Evolutionary conservation across 2,329 filamentous ascomycete genomes (phyloP), one percentile per base, ranked within the genome.

Genomic region (Lasiodiplodia citricola): DNA sequence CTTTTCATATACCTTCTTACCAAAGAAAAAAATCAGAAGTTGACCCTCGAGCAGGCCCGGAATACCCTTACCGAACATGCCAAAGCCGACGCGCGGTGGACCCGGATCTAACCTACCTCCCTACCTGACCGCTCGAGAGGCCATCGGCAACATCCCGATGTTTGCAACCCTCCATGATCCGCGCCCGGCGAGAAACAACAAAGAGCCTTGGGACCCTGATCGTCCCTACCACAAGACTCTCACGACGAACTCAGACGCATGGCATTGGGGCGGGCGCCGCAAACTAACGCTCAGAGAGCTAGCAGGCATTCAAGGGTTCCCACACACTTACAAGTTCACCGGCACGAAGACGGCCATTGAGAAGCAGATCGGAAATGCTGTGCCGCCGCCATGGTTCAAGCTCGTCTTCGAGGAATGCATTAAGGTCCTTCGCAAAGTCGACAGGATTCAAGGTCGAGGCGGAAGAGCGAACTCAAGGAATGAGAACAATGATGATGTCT

Each of bases 311-410:
- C 66, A 70, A 10, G 54, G 67, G 8, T 70, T 70, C 31, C 57
- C 52, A 2, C 21, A 6, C 3, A 23, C 2, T 1, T 41, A 66
- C 62, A 3, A 31, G 13, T 70, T 69, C 25, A 7, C 4, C 4
- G 67, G 66, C 2, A n/a, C n/a, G 1, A 25, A 23, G 2, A 41
- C n/a, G 13, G 44, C 35, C 3, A 44, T 70, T 11, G 35, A 47
- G 14, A 47, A 2, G 10, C 67, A 66, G 6, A 70, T 70, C 4
- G 69, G 69, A 2, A 70, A 70, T 18, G 69, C 69, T 1, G 52
- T 69, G 2, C 57, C 70, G 2, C 68, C 68, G 1, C 11, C 11
- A 2, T 52, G 37, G 37, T 58, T 52, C 18, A 35, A 57, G 23
- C 25, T 31, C 0, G 6, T 70, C 1, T 23, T 69, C 1, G 14